Conservation (phyloP, 768 basidiomycete genomes). For the Favolaschia claudopus region DNA sequence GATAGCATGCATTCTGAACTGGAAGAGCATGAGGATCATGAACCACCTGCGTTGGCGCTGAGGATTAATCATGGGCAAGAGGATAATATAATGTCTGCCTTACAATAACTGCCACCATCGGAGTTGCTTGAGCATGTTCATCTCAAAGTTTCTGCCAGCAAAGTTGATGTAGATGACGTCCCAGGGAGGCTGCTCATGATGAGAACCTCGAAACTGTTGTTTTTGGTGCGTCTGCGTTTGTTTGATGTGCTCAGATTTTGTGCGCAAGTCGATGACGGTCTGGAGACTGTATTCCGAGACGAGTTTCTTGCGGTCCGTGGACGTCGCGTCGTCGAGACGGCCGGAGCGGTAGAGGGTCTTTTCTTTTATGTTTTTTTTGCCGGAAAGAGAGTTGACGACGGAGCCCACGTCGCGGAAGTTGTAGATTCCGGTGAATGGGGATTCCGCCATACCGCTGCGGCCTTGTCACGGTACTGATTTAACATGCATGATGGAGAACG, state of each 20-base stretch:
- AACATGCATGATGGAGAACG: no score
- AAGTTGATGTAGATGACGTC: constrained; percentile 24
- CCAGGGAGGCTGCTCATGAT: constrained; percentile 6
- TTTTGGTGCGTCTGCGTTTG: constrained; percentile 7
- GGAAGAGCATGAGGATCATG: constrained; percentile 22
- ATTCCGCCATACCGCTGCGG: no score
- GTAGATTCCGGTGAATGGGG: constrained; percentile 23
- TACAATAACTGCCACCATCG: constrained; percentile 29
- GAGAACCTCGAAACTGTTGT: not conserved
- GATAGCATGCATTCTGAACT: constrained; percentile 25
- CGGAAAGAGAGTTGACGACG: constrained; percentile 9
- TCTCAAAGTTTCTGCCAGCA: constrained; percentile 21
- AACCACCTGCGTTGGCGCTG: constrained; percentile 21
- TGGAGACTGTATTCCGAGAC: constrained; percentile 15
- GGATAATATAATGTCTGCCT: not conserved
- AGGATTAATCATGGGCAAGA: not conserved
- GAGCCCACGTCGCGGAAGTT: constrained; percentile 25
- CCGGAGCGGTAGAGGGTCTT: constrained; percentile 26
- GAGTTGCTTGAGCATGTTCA: constrained; percentile 26
- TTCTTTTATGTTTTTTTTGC: constrained; percentile 3
- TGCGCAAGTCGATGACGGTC: constrained; percentile 29
- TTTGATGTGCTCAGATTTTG: constrained; percentile 29
- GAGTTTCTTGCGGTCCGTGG: constrained; percentile 19
- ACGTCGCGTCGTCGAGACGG: constrained; percentile 26
- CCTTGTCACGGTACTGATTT: no score